These are phyloP conservation scores for Ascochyta viciae-villosae DNA, from an alignment of 2,329 filamentous ascomycete genomes.

Conservation along the genomic window DNA sequence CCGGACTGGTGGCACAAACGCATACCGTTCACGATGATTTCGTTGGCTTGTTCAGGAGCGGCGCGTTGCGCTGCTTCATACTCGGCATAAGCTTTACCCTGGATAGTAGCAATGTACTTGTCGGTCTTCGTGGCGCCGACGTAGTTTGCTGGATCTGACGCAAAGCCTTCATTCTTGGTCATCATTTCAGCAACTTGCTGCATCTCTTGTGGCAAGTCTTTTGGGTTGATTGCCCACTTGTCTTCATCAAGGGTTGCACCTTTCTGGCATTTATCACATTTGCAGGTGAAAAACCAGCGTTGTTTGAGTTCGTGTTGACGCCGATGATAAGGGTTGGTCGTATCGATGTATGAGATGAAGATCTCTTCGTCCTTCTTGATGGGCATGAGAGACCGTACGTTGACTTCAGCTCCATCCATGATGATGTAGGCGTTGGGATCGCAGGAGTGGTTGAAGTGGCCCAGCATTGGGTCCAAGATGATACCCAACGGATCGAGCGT, in stretches of 20 bases:
- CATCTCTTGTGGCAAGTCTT: conserved; percentile 32
- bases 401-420: conserved; percentile 61
- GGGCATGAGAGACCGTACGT: conserved; percentile 59
- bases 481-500: conserved; percentile 65
- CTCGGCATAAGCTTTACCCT: conserved; percentile 34
- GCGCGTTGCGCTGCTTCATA: conserved; percentile 35
- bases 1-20: conserved; percentile 48
- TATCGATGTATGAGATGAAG: conserved; percentile 68
- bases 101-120: conserved; percentile 35
- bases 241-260: conserved; percentile 51
- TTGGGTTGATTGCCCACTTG: conserved; percentile 46
- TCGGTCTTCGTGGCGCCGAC: conserved; percentile 34
- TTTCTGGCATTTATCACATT: conserved; percentile 59
- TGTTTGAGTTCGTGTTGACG: conserved; percentile 61
- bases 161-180: conserved; percentile 19
- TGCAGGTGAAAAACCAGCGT: conserved; percentile 66
- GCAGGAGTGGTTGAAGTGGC: conserved; percentile 68
- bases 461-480: conserved; percentile 62
- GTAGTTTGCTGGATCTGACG: conserved; percentile 32
- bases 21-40: conserved; percentile 51
- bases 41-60: conserved; percentile 39
- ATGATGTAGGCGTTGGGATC: conserved; percentile 65
- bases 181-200: conserved; percentile 34
- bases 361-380: conserved; percentile 65
- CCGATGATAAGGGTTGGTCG: conserved; percentile 58